Percentiles rank a stretch among this genome's conserved stretches.
Evolutionary conservation across 2,329 filamentous ascomycete genomes (phyloP).

Genomic region (Shiraia sp.): DNA sequence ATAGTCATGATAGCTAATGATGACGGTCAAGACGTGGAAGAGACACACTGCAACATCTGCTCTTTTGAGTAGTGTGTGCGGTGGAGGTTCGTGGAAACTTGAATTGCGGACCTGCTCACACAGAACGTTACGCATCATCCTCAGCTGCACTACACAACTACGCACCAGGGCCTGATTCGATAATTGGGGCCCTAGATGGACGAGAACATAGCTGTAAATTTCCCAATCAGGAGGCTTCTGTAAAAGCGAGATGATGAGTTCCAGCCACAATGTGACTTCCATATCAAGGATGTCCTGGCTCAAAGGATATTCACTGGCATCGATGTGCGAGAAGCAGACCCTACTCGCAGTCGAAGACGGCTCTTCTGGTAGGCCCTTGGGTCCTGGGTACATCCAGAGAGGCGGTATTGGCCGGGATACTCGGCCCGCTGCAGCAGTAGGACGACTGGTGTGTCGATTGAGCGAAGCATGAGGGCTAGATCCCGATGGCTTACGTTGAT

Average conservation of each 20-base stretch:
- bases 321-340: slow-evolving; percentile 55
- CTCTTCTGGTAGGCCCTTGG: slow-evolving; percentile 58
- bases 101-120: slow-evolving; percentile 82
- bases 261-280: slow-evolving; percentile 66
- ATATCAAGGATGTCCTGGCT: slow-evolving; percentile 53
- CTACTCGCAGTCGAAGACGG: slow-evolving; percentile 54
- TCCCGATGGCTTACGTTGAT: slow-evolving; percentile 35
- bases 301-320: slow-evolving; percentile 38
- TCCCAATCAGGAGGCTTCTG: slow-evolving; percentile 83
- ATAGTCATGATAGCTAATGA: slow-evolving; percentile 86
- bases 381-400: slow-evolving; percentile 62
- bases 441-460: slow-evolving; percentile 32
- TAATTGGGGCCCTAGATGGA: slow-evolving; percentile 83
- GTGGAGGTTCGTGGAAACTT: slow-evolving; percentile 79
- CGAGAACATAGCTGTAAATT: slow-evolving; percentile 85
- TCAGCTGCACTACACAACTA: slow-evolving; percentile 73
- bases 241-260: slow-evolving; percentile 73
- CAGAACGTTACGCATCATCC: slow-evolving; percentile 72
- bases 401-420: slow-evolving; percentile 43
- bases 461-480: slow-evolving; percentile 39
- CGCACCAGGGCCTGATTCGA: slow-evolving; percentile 87
- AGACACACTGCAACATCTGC: slow-evolving; percentile 88
- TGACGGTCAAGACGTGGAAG: slow-evolving; percentile 82
- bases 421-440: slow-evolving; percentile 28
- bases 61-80: slow-evolving; percentile 77